These are phyloP conservation scores for Papiliotrema terrestris DNA, from an alignment of 1,284 basidiomycete genomes.

Conservation along the genomic window DNA sequence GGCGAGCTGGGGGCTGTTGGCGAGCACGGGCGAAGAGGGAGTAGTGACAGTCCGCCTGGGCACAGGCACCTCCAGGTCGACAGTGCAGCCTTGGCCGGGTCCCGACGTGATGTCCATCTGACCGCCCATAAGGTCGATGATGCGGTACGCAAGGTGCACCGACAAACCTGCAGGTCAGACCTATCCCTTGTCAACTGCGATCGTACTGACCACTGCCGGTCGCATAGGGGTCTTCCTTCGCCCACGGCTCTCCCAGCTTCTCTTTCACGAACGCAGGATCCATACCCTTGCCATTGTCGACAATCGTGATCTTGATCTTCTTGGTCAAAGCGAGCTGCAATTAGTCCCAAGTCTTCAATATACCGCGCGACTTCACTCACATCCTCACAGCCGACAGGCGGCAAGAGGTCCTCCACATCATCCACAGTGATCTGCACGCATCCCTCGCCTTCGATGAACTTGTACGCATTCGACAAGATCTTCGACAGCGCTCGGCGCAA, in stretches of 20 bases:
- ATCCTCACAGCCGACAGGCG: conserved; percentile 39
- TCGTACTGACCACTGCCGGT: conserved; percentile 32
- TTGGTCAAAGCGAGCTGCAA: conserved; percentile 13
- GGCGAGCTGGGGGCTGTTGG: conserved; percentile 1
- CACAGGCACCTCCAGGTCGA: conserved; percentile 42
- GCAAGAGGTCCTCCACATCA: conserved; percentile 30
- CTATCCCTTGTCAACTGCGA: background rate
- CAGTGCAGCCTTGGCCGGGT: conserved; percentile 34
- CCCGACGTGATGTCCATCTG: conserved; percentile 44
- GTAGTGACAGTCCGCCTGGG: conserved; percentile 16
- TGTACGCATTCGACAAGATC: conserved; percentile 44
- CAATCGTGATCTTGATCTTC: conserved; percentile 35
- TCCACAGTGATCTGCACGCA: conserved; percentile 43
- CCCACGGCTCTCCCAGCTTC: conserved; percentile 37
- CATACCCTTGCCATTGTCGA: conserved; percentile 41
- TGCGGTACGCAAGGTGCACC: conserved; percentile 43
- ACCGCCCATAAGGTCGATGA: conserved; percentile 45
- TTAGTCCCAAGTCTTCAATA: no score
- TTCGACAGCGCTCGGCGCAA: conserved; percentile 32
- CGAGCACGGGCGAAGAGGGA: conserved; percentile 8
- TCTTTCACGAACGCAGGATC: conserved; percentile 32
- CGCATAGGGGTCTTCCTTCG: conserved; percentile 42
- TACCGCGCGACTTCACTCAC: conserved; percentile 15
- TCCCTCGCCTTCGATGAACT: conserved; percentile 41
- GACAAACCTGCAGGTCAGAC: conserved; percentile 23